These are phyloP conservation scores for Candida hungchunana DNA, from an alignment of 805 yeast species.

Conservation along the genomic window DNA sequence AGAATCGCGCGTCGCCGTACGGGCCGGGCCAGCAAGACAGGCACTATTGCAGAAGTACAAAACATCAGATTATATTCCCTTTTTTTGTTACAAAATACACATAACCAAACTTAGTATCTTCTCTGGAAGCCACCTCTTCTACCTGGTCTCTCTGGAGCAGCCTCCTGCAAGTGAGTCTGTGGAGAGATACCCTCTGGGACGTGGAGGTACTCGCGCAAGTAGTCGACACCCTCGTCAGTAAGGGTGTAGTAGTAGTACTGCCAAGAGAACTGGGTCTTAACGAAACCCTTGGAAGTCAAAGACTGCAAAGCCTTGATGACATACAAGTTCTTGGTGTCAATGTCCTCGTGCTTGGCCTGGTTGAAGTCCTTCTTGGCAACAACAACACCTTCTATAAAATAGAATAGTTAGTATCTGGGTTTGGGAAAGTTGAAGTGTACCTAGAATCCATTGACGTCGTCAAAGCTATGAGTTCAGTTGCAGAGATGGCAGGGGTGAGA, in stretches of 20 bases:
- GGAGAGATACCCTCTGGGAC: slow-evolving; percentile 99
- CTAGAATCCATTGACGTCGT: too few species aligned
- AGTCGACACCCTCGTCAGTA: slow-evolving; percentile 99
- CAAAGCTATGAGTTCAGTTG: too few species aligned
- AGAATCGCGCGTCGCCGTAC: too few species aligned
- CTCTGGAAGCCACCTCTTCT: slow-evolving; percentile 47
- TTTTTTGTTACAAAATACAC: slow-evolving; percentile 25
- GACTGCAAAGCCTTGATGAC: slow-evolving; percentile 99
- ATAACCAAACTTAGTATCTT: slow-evolving; percentile 26
- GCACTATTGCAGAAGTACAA: neutral
- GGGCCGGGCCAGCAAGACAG: too few species aligned
- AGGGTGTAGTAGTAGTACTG: slow-evolving; percentile 99
- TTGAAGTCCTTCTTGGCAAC: slow-evolving; percentile 99
- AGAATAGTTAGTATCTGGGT: slow-evolving; percentile 34
- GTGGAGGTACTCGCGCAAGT: slow-evolving; percentile 96
- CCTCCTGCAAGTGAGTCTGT: slow-evolving; percentile 92
- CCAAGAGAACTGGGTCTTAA: slow-evolving; percentile 99
- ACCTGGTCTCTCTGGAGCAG: slow-evolving; percentile 75
- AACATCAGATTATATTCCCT: slow-evolving; percentile 36
- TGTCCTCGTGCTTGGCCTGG: slow-evolving; percentile 97
- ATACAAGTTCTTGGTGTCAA: slow-evolving; percentile 95
- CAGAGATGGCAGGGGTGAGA: too few species aligned
- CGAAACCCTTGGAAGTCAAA: slow-evolving; percentile 97
- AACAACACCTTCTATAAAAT: slow-evolving; percentile 90
- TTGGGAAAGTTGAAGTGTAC: neutral